Base-by-base conservation (phyloP, 2,329 filamentous ascomycete species). In the Fusarium nelsonii region DNA sequence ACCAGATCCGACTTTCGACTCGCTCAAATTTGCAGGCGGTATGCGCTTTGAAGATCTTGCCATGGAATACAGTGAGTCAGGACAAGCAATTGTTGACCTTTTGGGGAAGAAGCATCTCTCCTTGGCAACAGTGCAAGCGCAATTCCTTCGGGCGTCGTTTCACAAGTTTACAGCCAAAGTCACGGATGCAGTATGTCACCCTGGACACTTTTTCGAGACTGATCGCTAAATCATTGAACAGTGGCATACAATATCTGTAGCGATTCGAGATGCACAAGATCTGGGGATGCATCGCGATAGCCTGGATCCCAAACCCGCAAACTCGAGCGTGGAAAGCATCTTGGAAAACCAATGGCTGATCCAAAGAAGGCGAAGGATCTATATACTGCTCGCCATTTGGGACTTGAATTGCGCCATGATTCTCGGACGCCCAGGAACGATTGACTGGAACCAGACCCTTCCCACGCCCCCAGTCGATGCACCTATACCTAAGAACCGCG, bases 31-130 rank as follows among this genome's bases (percentile, higher is more conserved):
- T 70, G 84, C 85, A 1, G 83, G 81, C 4, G 84, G 82, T 48
- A 88, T 88, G 84, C 84, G 84, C 4, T 88, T 89, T 63, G 86
- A 89, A 73, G 86, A 89, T 51, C 76, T 90, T 20, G 87, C 87
- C 3, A 78, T 80, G 16, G 88, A 89, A 58, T 90, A 89, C 71
- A 89, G 87, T 70, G 87, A 90, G 57, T 83, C 85, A 0, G 86
- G 87, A 8, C 79, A 85, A 28, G 80, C 83, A 10, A 82, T 90
- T 43, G 72, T 88, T 40, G 79, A 80, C 16, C 75, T 90, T 23
- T 78, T 90, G 26, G 88, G 87, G 16, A 89, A 89, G 75, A 81
- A 83, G 48, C 80, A 86, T 44, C 83, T 89, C 64, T 85, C 85
- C 6, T 72, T 89, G 14, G 83, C 85, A 9, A 86, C 86, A 1